Percentiles rank a stretch among this genome's conserved stretches.
phyloP scores from a whole-genome alignment of 177 flowering plant species.

The Telopea speciosissima region DNA sequence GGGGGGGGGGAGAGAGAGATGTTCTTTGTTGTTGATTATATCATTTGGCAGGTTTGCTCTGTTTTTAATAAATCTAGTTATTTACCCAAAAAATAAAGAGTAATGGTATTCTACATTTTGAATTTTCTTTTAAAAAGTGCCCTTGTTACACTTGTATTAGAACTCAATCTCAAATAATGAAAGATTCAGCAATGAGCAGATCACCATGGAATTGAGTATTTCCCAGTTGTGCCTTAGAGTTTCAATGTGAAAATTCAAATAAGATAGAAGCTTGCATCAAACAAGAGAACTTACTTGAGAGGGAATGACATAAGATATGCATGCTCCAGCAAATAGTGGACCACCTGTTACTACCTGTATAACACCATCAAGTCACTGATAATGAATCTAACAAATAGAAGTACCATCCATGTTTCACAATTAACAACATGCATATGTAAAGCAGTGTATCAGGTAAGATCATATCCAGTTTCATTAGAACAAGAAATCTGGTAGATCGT shows the following conservation, averaged over 20 bases:
- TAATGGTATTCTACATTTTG: too few relatives aligned
- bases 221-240: not conserved
- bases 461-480: not conserved
- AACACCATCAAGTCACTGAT: not conserved
- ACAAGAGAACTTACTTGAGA: conserved; percentile 52
- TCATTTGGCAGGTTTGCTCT: too few relatives aligned
- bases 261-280: not conserved
- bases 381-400: not conserved
- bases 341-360: conserved; percentile 59
- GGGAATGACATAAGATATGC: conserved; percentile 52
- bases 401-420: not conserved
- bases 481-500: too few relatives aligned
- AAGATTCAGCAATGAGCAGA: not conserved
- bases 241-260: not conserved
- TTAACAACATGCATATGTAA: not conserved
- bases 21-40: too few relatives aligned
- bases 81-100: too few relatives aligned
- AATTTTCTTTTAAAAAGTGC: too few relatives aligned
- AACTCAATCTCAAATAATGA: not conserved
- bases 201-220: not conserved
- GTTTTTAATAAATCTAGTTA: too few relatives aligned
- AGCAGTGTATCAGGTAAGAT: not conserved
- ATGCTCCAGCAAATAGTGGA: conserved; percentile 86
- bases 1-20: too few relatives aligned
- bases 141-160: not conserved